Evolutionary conservation across 495 filamentous ascomycete genomes (phyloP).

Genomic region (Acidomyces sp.): DNA sequence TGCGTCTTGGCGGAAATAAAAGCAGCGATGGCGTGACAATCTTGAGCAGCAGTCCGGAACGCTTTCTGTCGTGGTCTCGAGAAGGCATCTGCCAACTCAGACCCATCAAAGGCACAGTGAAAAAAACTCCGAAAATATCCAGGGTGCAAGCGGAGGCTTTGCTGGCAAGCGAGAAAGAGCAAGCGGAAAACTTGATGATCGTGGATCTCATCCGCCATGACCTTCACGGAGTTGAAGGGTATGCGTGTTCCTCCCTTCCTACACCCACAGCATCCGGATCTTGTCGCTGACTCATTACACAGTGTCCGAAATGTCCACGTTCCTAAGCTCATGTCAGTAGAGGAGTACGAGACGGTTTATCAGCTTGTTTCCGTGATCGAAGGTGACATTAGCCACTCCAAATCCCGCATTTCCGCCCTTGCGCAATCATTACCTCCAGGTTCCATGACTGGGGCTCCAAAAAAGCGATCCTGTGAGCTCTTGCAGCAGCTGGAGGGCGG

Average conservation of each 20-base stretch:
- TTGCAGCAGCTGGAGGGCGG: slow-evolving; percentile 53
- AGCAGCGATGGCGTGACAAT: slow-evolving; percentile 40
- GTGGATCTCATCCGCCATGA: slow-evolving; percentile 90
- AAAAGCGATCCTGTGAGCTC: slow-evolving; percentile 77
- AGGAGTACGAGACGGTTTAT: slow-evolving; percentile 80
- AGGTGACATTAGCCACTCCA: slow-evolving; percentile 39
- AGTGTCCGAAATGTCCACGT: slow-evolving; percentile 43
- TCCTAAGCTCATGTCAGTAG: slow-evolving; percentile 61
- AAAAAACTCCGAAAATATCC: slow-evolving; percentile 52
- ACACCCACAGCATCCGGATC: no score
- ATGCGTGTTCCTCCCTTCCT: slow-evolving; percentile 24
- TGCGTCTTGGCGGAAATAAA: slow-evolving; percentile 40
- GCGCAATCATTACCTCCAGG: slow-evolving; percentile 71
- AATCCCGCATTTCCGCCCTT: slow-evolving; percentile 49
- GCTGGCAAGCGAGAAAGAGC: slow-evolving; percentile 70
- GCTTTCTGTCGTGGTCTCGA: slow-evolving; percentile 65
- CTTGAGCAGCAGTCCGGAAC: slow-evolving; percentile 78
- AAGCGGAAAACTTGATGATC: slow-evolving; percentile 96
- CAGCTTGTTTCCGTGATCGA: slow-evolving; percentile 83
- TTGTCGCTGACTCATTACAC: no score
- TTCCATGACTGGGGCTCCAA: slow-evolving; percentile 90
- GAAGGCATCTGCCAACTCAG: slow-evolving; percentile 47
- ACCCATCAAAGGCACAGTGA: slow-evolving; percentile 93
- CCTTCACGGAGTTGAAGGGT: slow-evolving; percentile 64
- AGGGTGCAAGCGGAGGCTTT: slow-evolving; percentile 52